Evolutionary conservation across 257 asterid genomes (phyloP), one percentile per base, ranked within the genome.

Genomic region (Lithospermum erythrorhizon): DNA sequence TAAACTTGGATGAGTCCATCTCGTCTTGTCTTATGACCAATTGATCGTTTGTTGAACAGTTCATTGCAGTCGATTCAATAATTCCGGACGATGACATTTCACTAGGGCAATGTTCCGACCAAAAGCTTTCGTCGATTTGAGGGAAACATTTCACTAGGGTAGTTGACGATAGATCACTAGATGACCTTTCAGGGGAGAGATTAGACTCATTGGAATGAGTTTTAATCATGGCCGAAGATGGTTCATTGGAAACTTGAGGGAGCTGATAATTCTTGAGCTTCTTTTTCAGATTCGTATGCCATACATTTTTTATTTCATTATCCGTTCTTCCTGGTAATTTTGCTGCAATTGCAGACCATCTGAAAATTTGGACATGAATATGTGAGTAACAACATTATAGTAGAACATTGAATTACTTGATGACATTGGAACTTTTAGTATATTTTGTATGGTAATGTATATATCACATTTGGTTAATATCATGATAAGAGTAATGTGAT

Each of bases 341-440:
- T 23, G 68, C 68, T 30, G 73, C 73, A 55, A 69, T 69, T 16
- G 55, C 55, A 27, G 73, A 62, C 73, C 73, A 69, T 63, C 73
- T 69, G 65, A 61, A 55, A 55, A 55, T 32, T 9, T 19, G 59
- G 68, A 60, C 63, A 64, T 47, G 59, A 58, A 30, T 20, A 9
- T 4, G 1, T 8, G 8, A 11, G 48, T 37, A 10, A 37, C 15
- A 37, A 37, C 15, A 37, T 37, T 37, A 11, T 0, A 37, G 15
- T 15, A 8, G 1, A 37, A 37, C 8, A 37, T 30, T 7, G 6
- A 30, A 30, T 30, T 30, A 24, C 27, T 24, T 24, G 27, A 24
- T 1, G 3, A 24, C 27, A 1, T 24, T 24, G 4, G 4, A 24
- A 24, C 27, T 24, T 24, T 2, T 24, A 27, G 4, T 7, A 27